Conservation (phyloP, 495 filamentous ascomycete genomes). For the Aspergillus cristatus region DNA sequence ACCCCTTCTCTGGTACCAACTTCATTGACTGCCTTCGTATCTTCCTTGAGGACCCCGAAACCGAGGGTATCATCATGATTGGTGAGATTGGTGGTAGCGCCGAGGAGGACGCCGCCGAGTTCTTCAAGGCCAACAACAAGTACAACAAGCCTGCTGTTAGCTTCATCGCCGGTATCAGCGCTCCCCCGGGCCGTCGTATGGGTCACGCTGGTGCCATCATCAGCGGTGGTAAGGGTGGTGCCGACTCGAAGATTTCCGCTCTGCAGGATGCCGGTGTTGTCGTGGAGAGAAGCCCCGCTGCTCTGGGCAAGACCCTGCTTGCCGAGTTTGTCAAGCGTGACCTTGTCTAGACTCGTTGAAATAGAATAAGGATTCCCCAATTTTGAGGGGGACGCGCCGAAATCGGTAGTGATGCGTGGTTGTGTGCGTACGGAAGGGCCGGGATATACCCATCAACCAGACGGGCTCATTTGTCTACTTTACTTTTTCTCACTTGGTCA, state of each 20-base stretch:
- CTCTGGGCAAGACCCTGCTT: constrained; percentile 83
- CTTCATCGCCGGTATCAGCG: constrained; percentile 98
- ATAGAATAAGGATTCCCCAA: no score
- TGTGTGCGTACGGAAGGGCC: neutral
- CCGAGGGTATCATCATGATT: constrained; percentile 99
- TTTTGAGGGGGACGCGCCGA: no score
- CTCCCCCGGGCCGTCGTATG: constrained; percentile 93
- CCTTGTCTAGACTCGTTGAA: constrained; percentile 56
- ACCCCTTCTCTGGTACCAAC: constrained; percentile 98
- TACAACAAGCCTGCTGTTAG: constrained; percentile 91
- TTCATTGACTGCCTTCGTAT: constrained; percentile 98
- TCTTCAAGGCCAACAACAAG: constrained; percentile 83
- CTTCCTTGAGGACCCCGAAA: constrained; percentile 92
- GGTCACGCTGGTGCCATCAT: constrained; percentile 98
- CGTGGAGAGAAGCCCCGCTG: constrained; percentile 90
- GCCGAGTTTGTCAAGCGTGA: constrained; percentile 94
- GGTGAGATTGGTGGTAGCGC: constrained; percentile 97
- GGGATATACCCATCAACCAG: constrained; percentile 7
- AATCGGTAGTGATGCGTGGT: neutral
- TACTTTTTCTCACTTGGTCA: constrained; percentile 6
- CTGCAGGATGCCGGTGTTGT: constrained; percentile 89
- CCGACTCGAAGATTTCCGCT: constrained; percentile 93
- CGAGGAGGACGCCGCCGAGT: constrained; percentile 96
- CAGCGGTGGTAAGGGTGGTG: constrained; percentile 91
- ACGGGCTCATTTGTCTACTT: constrained; percentile 7